Evolutionary conservation across 1,139 yeast species (phyloP).

Genomic region (Lodderomyces pseudojiufengensis): DNA sequence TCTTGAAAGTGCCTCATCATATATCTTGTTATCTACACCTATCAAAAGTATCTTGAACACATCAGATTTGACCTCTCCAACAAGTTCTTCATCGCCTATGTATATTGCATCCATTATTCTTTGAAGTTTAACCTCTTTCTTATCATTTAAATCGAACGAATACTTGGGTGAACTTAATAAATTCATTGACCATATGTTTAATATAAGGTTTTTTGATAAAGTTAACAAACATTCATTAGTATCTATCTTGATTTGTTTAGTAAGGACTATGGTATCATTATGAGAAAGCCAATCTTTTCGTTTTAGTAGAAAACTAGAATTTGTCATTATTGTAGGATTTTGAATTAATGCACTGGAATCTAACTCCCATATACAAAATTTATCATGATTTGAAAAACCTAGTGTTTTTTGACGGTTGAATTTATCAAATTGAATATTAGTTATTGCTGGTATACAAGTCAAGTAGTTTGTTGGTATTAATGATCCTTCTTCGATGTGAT

Average conservation of each 20-base stretch:
- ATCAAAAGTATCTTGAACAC: constrained; percentile 6
- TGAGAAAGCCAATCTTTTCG: constrained; percentile 4
- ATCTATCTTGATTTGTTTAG: constrained; percentile 19
- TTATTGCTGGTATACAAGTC: constrained; percentile 37
- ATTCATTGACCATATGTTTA: constrained; percentile 42
- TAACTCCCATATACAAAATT: constrained; percentile 40
- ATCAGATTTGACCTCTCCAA: constrained; percentile 6
- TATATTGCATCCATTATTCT: constrained; percentile 6
- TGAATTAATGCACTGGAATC: constrained; percentile 5
- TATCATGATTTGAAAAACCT: constrained; percentile 39
- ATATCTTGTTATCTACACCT: constrained; percentile 9
- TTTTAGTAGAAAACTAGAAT: not conserved
- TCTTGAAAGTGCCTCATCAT: constrained; percentile 2
- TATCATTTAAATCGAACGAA: constrained; percentile 15
- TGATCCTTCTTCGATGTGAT: constrained; percentile 17
- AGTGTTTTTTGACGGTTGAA: constrained; percentile 28
- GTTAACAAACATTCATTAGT: constrained; percentile 28
- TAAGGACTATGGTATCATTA: constrained; percentile 5
- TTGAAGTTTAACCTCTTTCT: not conserved
- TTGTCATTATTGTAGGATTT: constrained; percentile 24
- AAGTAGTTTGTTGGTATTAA: constrained; percentile 47
- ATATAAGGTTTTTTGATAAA: constrained; percentile 32
- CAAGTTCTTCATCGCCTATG: constrained; percentile 7
- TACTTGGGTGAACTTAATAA: constrained; percentile 31
- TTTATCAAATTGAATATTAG: constrained; percentile 38